These are phyloP conservation scores for Suhomyces chickasaworum DNA, from an alignment of 1,139 yeast species.

Conservation along the genomic window DNA sequence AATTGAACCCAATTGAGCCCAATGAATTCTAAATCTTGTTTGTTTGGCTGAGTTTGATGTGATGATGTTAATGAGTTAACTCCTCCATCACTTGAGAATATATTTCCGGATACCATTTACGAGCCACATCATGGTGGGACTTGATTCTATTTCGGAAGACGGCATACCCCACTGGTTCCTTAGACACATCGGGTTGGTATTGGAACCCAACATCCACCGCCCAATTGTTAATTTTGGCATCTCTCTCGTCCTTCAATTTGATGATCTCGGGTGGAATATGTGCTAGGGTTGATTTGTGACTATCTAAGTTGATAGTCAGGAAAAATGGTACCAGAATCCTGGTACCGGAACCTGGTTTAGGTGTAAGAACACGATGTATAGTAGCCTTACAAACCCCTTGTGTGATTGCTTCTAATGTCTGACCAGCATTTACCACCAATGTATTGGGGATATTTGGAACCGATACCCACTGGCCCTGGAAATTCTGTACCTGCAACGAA, in stretches of 20 bases:
- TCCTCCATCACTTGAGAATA: constrained; percentile 33
- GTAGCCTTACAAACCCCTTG: constrained; percentile 65
- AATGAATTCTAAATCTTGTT: neutral
- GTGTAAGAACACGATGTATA: constrained; percentile 63
- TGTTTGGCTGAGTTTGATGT: too few relatives aligned
- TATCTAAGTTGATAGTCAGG: constrained; percentile 53
- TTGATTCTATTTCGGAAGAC: constrained; percentile 65
- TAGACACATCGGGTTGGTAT: constrained; percentile 44
- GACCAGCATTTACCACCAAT: constrained; percentile 56
- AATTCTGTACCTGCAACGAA: constrained; percentile 64
- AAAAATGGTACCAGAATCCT: constrained; percentile 57
- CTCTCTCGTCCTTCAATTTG: constrained; percentile 37
- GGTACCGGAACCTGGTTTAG: constrained; percentile 54
- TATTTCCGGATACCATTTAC: constrained; percentile 61
- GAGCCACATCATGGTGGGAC: constrained; percentile 69
- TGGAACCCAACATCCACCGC: constrained; percentile 54
- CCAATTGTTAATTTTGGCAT: constrained; percentile 39
- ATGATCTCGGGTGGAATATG: constrained; percentile 37
- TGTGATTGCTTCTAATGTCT: constrained; percentile 55
- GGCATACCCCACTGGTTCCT: constrained; percentile 57
- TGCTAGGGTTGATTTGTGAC: constrained; percentile 36
- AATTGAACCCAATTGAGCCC: neutral
- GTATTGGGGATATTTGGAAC: constrained; percentile 47
- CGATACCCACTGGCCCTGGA: constrained; percentile 63
- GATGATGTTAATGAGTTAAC: constrained; percentile 6